Evolutionary conservation across 1,284 basidiomycete genomes (phyloP), one percentile per base, ranked within the genome.

Genomic region (Ceratobasidium theobromae): DNA sequence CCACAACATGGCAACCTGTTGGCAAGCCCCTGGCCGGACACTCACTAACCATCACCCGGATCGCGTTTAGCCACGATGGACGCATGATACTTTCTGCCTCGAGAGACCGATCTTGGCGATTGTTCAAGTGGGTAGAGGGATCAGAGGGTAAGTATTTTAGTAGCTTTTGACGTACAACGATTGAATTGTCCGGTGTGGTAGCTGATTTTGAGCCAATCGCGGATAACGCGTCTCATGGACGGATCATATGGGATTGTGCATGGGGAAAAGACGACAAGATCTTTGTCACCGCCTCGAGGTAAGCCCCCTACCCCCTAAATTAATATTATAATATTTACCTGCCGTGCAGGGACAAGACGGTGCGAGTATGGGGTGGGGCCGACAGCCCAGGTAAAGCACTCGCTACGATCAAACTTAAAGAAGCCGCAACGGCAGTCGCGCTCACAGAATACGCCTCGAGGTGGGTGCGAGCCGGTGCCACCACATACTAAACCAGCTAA

Each of bases 161-260:
- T n/a, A n/a, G 54, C 72, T n/a, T n/a, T n/a, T n/a, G n/a, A n/a
- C n/a, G n/a, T n/a, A n/a, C n/a, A n/a, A n/a, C n/a, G 16, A 38
- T 46, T 57, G 21, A 68, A n/a, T 46, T 12, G 11, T 57, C 6
- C 67, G 52, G 48, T 16, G 70, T 8, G 18, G 18, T 45, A 45
- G 57, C 72, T 82, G 89, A 83, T 1, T 94, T 86, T 73, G 71
- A 78, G 14, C 83, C 87, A 0, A 71, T 87, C 12, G 83, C 84
- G 3, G 82, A 85, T 8, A 86, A 95, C 70, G 94, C 92, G 75
- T 87, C 93, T 0, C 96, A 99, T 76, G 83, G 85, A 0, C 84
- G 97, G 32, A 98, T 99, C 73, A 89, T 99, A 41, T 96, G 97
- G 92, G 97, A 99, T 75, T 91, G 88, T 72, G 84, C 86, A 23